Evolutionary conservation across 805 yeast species (phyloP), one percentile per base, ranked within the genome.

Genomic region (Candida patagonica): DNA sequence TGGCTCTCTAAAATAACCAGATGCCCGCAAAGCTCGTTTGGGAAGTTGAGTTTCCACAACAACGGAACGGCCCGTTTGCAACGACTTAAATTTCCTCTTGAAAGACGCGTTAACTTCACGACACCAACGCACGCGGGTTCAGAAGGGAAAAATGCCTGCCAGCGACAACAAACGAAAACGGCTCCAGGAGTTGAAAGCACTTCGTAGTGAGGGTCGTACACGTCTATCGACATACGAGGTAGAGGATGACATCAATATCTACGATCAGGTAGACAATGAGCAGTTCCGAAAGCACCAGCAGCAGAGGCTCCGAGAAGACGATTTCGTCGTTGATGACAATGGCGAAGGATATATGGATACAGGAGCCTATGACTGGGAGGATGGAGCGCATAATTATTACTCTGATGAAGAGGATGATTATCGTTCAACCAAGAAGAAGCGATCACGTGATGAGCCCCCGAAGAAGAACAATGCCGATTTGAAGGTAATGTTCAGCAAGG

Each of bases 331-430:
- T 2, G 96, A 87, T 57, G 97, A 89, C 57, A 78, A 82, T 49
- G 96, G 96, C 23, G 81, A 80, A 48, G 97, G 96, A 0, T 89
- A 89, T 54, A 88, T 86, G 1, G 97, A 92, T 52, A 82, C 82
- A 31, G 98, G 98, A 42, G 83, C 71, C 6, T 94, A 89, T 52
- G 95, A 86, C 44, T 86, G 94, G 88, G 94, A 78, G 43, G 41
- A 65, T 67, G 40, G 73, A 70, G 31, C 62, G 67, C 38, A 73
- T 72, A 48, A 48, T 6, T 50, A 39, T 23, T 42, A 38, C 19
- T 62, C 57, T 5, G 62, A 55, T 12, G 57, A 46, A 9, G 40
- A 37, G 12, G 35, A 30, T 10, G 10, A 20, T 6, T n/a, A 30
- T 13, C 26, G 48, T 35, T 5, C 52, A 48, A 51, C 50, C 43